These are phyloP conservation scores for Populus hybrid DNA, from an alignment of 441 rosid species.

Conservation along the genomic window DNA sequence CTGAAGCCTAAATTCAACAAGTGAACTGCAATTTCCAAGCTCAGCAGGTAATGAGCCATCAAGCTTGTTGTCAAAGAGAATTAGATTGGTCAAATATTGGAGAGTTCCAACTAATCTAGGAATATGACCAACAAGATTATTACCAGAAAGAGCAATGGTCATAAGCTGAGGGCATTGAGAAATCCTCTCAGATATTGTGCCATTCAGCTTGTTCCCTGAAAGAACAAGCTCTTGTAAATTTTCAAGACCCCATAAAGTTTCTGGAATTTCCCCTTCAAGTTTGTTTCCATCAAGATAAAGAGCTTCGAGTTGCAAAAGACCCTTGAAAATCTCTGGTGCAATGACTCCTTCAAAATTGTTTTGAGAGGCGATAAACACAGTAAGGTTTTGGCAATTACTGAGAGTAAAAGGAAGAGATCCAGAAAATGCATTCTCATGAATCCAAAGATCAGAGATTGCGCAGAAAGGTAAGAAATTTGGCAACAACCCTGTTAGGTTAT, in stretches of 20 bases:
- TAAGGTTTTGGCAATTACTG: constrained; percentile 30
- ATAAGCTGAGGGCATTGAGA: constrained; percentile 23
- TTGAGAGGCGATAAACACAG: constrained; percentile 26
- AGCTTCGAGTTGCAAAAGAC: constrained; percentile 26
- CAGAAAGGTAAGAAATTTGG: constrained; percentile 27
- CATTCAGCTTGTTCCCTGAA: constrained; percentile 29
- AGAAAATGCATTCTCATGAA: constrained; percentile 31
- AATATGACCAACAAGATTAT: constrained; percentile 32
- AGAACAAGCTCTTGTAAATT: constrained; percentile 34
- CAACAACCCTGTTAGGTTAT: constrained; percentile 31
- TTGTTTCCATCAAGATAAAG: constrained; percentile 32
- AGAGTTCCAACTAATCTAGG: constrained; percentile 33
- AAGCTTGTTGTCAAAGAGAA: constrained; percentile 16
- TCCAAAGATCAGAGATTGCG: constrained; percentile 28
- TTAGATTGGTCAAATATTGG: constrained; percentile 17
- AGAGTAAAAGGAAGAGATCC: constrained; percentile 29
- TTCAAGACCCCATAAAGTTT: constrained; percentile 33
- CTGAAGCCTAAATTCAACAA: constrained; percentile 34
- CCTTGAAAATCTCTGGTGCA: constrained; percentile 26
- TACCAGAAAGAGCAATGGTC: constrained; percentile 29
- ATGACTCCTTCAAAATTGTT: constrained; percentile 31
- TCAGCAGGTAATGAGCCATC: constrained; percentile 28
- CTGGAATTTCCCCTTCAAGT: constrained; percentile 37
- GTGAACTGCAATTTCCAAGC: constrained; percentile 39
- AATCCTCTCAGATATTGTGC: constrained; percentile 19